phyloP scores from a whole-genome alignment of 1,139 yeast species.

The Meyerozyma athensensis region DNA sequence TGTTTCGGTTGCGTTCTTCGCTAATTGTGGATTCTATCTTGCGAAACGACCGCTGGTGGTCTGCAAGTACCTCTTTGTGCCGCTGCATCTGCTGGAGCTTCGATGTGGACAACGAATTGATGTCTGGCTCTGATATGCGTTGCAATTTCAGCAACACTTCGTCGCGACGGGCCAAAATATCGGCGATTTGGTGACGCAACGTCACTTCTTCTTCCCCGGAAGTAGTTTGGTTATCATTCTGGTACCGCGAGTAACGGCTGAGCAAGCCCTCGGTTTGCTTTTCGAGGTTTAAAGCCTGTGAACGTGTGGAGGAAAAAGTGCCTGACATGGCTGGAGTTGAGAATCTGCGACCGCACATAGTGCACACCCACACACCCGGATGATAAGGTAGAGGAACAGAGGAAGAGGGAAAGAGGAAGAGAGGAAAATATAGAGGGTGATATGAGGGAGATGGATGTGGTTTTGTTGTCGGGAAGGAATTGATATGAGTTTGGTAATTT shows the following conservation, averaged over 20 bases:
- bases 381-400: neutral
- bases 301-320: constrained; percentile 9
- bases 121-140: constrained; percentile 51
- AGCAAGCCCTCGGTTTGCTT: constrained; percentile 49
- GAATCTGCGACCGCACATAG: neutral
- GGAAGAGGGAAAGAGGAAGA: neutral
- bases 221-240: constrained; percentile 46
- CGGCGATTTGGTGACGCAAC: constrained; percentile 38
- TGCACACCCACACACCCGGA: neutral
- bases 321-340: constrained; percentile 1
- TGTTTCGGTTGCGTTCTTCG: constrained; percentile 73
- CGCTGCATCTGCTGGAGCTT: constrained; percentile 79
- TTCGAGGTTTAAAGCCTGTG: constrained; percentile 54
- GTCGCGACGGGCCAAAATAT: constrained; percentile 30
- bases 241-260: constrained; percentile 47
- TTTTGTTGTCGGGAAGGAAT: neutral
- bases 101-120: constrained; percentile 54
- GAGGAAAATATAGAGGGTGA: neutral
- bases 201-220: constrained; percentile 45
- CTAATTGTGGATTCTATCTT: constrained; percentile 56
- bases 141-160: constrained; percentile 29
- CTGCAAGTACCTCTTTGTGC: constrained; percentile 70
- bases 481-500: neutral
- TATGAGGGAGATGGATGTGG: too few species aligned
- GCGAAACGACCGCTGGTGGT: constrained; percentile 60